Percentiles rank a stretch among this genome's conserved stretches.
These are phyloP conservation scores for Cajanus cajan DNA, from an alignment of 306 rosid genomes.

Conservation along the genomic window DNA sequence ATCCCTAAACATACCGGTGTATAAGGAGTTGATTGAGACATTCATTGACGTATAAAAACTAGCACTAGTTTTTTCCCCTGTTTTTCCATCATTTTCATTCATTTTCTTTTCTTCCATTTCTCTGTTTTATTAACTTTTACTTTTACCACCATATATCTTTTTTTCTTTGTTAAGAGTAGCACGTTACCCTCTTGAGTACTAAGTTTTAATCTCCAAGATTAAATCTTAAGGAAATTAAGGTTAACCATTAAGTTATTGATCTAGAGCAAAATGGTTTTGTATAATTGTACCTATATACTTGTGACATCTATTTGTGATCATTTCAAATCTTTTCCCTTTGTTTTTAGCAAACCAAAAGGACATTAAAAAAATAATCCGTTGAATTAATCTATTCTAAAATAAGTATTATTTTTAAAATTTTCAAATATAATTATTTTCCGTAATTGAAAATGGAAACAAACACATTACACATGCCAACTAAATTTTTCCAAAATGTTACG, in stretches of 20 bases:
- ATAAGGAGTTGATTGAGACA: neutral
- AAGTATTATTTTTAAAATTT: neutral
- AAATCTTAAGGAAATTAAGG: neutral
- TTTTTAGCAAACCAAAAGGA: neutral
- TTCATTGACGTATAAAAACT: neutral
- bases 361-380: neutral
- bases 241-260: neutral
- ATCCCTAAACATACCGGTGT: no score
- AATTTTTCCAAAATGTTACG: neutral
- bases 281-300: neutral
- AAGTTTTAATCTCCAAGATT: neutral
- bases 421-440: neutral
- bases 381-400: neutral
- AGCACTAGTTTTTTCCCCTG: neutral
- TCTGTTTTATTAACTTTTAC: neutral
- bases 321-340: neutral
- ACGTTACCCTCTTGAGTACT: neutral
- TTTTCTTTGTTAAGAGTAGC: neutral
- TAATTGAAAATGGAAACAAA: neutral
- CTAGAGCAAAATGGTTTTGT: neutral
- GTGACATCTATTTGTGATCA: neutral
- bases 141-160: neutral
- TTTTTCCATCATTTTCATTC: neutral
- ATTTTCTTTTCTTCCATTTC: neutral
- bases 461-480: neutral